Evolutionary conservation across 2,329 filamentous ascomycete species (phyloP).

Genomic region (Colletotrichum limetticola): DNA sequence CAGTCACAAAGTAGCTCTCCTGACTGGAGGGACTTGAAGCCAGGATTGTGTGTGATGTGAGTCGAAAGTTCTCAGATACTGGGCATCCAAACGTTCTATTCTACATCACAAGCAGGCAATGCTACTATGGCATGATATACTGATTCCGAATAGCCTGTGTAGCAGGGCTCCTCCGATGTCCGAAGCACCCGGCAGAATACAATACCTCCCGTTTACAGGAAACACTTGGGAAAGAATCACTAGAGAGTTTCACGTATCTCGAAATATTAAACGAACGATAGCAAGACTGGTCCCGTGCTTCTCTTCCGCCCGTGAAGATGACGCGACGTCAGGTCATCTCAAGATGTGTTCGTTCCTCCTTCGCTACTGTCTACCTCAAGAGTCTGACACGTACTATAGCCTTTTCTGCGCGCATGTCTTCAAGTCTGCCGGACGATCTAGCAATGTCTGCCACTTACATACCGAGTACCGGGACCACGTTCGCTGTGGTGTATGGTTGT

Average conservation of each 20-base stretch:
- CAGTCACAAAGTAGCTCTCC: not conserved
- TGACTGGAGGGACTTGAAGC: not conserved
- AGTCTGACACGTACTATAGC: not conserved
- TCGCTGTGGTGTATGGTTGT: conserved; percentile 13
- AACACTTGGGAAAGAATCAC: not conserved
- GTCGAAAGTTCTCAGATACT: not conserved
- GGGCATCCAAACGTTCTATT: too few relatives aligned
- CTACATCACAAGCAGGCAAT: too few relatives aligned
- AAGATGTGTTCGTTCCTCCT: not conserved
- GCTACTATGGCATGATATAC: too few relatives aligned
- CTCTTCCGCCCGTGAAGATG: not conserved
- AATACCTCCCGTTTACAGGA: not conserved
- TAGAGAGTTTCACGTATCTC: not conserved
- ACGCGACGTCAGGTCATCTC: not conserved
- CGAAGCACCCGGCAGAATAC: not conserved
- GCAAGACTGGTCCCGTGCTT: not conserved
- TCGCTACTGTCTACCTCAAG: too few relatives aligned
- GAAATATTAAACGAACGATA: conserved; percentile 6
- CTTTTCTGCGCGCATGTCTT: conserved; percentile 9
- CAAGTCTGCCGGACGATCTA: not conserved
- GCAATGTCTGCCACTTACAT: conserved; percentile 11
- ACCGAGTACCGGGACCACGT: not conserved
- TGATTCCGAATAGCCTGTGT: not conserved
- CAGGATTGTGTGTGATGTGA: not conserved
- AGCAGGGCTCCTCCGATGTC: not conserved